Percentiles rank a stretch among this genome's conserved stretches.
phyloP scores from a whole-genome alignment of 371 early-diverging fungal genomes.

The Saksenaea vasiformis region DNA sequence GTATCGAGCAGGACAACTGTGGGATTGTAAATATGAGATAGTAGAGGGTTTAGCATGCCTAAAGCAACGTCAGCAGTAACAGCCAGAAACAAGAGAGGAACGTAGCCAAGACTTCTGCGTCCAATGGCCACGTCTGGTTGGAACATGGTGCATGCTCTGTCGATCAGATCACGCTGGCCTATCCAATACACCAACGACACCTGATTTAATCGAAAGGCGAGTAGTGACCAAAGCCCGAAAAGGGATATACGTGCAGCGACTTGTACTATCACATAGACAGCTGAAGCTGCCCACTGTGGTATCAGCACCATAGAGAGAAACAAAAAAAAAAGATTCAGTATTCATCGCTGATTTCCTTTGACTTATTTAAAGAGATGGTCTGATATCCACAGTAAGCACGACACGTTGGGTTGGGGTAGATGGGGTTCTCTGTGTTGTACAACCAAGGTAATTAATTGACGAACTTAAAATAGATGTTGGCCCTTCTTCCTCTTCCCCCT shows the following conservation, averaged over 20 bases:
- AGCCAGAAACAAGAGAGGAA: neutral
- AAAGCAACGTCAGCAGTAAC: neutral
- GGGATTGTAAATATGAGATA: neutral
- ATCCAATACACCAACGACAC: neutral
- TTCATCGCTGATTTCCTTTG: no score
- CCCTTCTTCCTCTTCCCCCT: no score
- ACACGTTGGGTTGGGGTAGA: no score
- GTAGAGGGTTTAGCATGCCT: neutral
- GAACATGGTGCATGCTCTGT: neutral
- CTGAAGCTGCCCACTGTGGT: neutral
- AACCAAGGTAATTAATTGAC: no score
- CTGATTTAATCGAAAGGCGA: neutral
- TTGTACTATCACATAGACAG: neutral
- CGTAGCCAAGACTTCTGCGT: neutral
- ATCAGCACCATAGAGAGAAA: neutral
- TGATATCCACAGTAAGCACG: no score
- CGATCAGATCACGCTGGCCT: neutral
- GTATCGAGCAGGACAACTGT: neutral
- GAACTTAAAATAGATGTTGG: no score
- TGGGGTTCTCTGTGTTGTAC: no score
- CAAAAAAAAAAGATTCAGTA: neutral
- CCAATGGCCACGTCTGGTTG: neutral
- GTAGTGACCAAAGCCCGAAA: neutral
- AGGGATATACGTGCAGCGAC: neutral
- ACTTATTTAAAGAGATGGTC: no score